Conservation (phyloP, 208 protist genomes). For the Crithidia mellificae region DNA sequence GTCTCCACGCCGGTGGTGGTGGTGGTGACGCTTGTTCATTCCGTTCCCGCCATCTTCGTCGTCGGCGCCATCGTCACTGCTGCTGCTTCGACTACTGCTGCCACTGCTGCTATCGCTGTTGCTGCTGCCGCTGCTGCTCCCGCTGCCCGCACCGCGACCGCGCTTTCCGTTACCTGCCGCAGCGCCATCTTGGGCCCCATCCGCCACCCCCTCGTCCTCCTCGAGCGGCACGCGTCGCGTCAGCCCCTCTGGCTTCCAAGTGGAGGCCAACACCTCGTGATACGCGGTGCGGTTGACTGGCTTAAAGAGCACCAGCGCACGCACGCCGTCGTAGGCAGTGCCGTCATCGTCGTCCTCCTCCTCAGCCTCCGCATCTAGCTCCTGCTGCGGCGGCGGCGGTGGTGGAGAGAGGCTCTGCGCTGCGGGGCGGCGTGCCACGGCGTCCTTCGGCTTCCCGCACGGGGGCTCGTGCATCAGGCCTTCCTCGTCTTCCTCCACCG, state of each 20-base stretch:
- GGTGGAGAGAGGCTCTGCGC: background rate
- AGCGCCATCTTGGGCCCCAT: too few species aligned
- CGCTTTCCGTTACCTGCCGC: too few species aligned
- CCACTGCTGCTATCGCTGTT: conserved; percentile 4
- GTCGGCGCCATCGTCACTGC: conserved; percentile 35
- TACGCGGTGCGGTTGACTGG: conserved; percentile 66
- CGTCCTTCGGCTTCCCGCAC: background rate
- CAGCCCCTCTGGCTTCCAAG: conserved; percentile 79
- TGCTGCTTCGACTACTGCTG: conserved; percentile 12
- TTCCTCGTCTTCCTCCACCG: background rate
- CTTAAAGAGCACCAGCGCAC: conserved; percentile 76
- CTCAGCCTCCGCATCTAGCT: background rate
- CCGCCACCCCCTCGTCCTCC: conserved; percentile 9
- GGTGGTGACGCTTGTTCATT: conserved; percentile 1
- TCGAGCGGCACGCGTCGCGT: conserved; percentile 31
- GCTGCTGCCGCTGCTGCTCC: conserved; percentile 11
- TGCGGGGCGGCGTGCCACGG: background rate
- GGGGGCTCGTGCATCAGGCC: background rate
- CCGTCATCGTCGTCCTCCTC: conserved; percentile 51
- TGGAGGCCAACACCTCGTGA: conserved; percentile 56
- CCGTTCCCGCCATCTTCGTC: conserved; percentile 30
- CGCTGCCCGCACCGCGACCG: background rate
- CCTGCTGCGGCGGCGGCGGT: too few species aligned
- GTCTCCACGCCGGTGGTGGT: too few species aligned
- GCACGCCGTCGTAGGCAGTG: conserved; percentile 75